A percentile compares a stretch with the other conserved stretches of the same genome.
Conservation (phyloP, 805 yeast genomes). For the Starmerella gropengiesseri region DNA sequence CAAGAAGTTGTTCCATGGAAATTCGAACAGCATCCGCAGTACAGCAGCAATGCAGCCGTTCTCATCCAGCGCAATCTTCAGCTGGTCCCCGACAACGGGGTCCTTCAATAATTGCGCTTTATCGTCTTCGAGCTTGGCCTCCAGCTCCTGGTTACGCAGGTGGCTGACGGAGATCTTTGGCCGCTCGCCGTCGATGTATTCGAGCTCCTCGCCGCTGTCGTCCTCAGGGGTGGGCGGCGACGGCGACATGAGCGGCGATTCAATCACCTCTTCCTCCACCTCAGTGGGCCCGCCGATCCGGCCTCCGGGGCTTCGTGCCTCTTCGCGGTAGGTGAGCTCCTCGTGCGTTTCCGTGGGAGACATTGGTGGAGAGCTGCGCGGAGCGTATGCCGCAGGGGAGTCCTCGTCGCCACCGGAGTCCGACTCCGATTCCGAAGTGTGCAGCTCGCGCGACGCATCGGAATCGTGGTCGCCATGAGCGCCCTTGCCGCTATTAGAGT, state of each 20-base stretch:
- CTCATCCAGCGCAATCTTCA: slow-evolving; percentile 74
- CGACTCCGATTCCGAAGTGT: background rate
- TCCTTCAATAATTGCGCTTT: slow-evolving; percentile 34
- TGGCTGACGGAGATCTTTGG: slow-evolving; percentile 14
- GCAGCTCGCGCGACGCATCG: background rate
- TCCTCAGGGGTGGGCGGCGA: slow-evolving; percentile 18
- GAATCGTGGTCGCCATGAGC: background rate
- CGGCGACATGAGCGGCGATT: slow-evolving; percentile 13
- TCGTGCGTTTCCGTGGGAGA: slow-evolving; percentile 4
- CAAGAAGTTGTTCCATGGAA: slow-evolving; percentile 95
- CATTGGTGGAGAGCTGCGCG: slow-evolving; percentile 5
- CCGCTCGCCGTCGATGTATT: slow-evolving; percentile 9
- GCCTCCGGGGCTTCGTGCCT: no score
- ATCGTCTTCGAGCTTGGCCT: slow-evolving; percentile 22
- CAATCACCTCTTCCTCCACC: background rate
- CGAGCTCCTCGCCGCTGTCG: slow-evolving; percentile 16
- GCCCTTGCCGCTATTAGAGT: background rate
- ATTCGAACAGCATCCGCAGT: slow-evolving; percentile 63
- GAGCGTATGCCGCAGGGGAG: background rate
- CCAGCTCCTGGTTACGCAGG: slow-evolving; percentile 15
- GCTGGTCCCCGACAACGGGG: slow-evolving; percentile 76
- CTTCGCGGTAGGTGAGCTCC: background rate
- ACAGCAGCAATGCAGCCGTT: slow-evolving; percentile 56
- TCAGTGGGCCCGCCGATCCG: slow-evolving; percentile 1
- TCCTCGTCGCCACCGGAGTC: slow-evolving; percentile 2